These are phyloP conservation scores for Letharia columbiana DNA, from an alignment of 495 filamentous ascomycete genomes.

Conservation along the genomic window DNA sequence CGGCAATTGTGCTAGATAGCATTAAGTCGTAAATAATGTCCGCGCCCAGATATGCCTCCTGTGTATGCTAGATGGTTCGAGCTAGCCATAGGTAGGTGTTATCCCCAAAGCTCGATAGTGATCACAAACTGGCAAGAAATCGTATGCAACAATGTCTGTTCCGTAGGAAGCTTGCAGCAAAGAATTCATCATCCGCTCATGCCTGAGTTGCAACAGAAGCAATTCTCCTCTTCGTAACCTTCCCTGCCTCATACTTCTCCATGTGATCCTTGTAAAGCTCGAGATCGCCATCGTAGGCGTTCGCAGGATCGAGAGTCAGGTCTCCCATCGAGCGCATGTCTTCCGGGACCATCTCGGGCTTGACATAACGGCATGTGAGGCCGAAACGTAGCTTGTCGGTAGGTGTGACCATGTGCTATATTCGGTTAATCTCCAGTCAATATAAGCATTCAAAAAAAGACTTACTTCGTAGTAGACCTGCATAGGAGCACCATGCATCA, in stretches of 20 bases:
- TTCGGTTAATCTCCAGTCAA: slow-evolving; percentile 18
- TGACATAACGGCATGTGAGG: slow-evolving; percentile 20
- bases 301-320: background rate
- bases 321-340: slow-evolving; percentile 10
- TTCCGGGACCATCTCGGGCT: slow-evolving; percentile 11
- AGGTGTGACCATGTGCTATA: slow-evolving; percentile 54
- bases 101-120: background rate
- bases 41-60: background rate
- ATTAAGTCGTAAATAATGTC: background rate
- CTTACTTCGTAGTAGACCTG: slow-evolving; percentile 66
- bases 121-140: background rate
- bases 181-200: background rate
- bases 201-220: too few species aligned
- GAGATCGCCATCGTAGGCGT: slow-evolving; percentile 20
- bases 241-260: background rate
- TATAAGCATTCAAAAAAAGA: slow-evolving; percentile 8
- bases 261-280: slow-evolving; percentile 31
- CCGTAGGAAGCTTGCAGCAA: background rate
- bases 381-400: slow-evolving; percentile 56
- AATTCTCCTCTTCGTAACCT: background rate
- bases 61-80: background rate
- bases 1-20: background rate
- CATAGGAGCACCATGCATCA: slow-evolving; percentile 69
- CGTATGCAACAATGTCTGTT: background rate
- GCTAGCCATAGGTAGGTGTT: background rate